Evolutionary conservation across 441 rosid genomes (phyloP).

Genomic region (Erodium trifolium): DNA sequence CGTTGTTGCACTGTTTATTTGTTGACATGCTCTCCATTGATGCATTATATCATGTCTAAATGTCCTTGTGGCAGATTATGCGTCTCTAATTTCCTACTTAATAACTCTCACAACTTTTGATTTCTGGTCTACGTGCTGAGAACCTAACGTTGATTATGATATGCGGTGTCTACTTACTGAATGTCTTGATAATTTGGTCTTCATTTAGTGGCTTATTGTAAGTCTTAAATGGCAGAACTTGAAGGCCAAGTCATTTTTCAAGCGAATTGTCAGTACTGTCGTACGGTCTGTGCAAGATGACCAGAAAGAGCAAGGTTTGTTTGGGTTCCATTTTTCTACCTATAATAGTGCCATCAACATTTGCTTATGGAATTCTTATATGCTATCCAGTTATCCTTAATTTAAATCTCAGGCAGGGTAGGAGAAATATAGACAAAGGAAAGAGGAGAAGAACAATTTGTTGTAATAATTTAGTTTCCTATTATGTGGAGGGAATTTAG

Average conservation of each 20-base stretch:
- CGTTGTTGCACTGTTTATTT: constrained; percentile 2
- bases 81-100: no score
- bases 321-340: constrained; percentile 11
- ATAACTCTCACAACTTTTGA: no score
- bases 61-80: background rate
- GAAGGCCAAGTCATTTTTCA: constrained; percentile 70
- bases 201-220: constrained; percentile 21
- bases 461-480: background rate
- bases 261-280: constrained; percentile 85
- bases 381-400: constrained; percentile 1
- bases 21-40: background rate
- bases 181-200: background rate
- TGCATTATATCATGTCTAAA: background rate
- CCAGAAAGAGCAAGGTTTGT: constrained; percentile 93
- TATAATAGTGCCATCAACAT: no score
- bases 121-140: background rate
- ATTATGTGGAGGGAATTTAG: background rate
- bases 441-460: background rate
- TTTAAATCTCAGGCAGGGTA: background rate
- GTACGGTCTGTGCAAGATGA: constrained; percentile 96
- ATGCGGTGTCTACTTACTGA: constrained; percentile 8
- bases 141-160: constrained; percentile 7
- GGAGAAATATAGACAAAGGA: background rate
- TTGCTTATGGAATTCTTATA: background rate
- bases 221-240: constrained; percentile 47